A percentile compares a stretch with the other conserved stretches of the same genome.
Evolutionary conservation across 176 grass and related monocot genomes (phyloP).

Genomic region (Carex myosuroides): DNA sequence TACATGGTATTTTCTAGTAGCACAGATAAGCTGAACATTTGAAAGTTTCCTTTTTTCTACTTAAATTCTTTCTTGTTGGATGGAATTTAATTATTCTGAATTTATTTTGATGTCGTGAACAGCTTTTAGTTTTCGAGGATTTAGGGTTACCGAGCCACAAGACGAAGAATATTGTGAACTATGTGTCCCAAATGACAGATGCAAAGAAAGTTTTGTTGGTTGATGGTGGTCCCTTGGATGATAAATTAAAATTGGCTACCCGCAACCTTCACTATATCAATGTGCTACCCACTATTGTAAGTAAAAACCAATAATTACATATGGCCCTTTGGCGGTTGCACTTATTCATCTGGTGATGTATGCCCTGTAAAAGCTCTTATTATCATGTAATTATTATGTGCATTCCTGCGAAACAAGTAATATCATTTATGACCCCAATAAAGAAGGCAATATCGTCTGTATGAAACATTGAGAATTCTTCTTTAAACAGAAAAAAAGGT

Average conservation of each 20-base stretch:
- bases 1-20: neutral
- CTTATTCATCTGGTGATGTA: neutral
- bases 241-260: constrained; percentile 70
- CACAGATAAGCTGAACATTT: neutral
- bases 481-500: neutral
- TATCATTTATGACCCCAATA: neutral
- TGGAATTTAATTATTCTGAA: neutral
- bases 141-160: constrained; percentile 67
- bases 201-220: constrained; percentile 82
- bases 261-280: constrained; percentile 83
- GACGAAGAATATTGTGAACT: constrained; percentile 74
- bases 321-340: neutral
- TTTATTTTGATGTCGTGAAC: neutral
- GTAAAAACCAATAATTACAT: constrained; percentile 14
- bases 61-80: neutral
- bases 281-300: constrained; percentile 75
- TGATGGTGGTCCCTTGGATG: constrained; percentile 58
- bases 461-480: neutral
- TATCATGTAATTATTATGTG: neutral
- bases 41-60: neutral
- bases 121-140: constrained; percentile 76
- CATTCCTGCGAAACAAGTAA: neutral
- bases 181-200: constrained; percentile 50
- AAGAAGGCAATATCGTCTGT: neutral
- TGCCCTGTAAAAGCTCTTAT: neutral